Conservation (phyloP, 352 stramenopile genomes). For the Halophytophthora polymorphica region DNA sequence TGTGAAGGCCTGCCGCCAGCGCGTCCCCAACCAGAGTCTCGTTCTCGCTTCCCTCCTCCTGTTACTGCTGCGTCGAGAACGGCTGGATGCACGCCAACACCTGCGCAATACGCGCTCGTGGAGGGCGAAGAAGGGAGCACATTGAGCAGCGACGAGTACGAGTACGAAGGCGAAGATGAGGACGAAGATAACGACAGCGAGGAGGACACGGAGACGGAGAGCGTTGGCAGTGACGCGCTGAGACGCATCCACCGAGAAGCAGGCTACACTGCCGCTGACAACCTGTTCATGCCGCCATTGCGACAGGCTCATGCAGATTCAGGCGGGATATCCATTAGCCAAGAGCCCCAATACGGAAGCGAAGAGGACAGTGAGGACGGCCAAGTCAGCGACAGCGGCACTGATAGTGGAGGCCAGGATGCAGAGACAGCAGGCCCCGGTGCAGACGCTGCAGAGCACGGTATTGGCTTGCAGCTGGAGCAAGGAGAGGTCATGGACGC, state of each 20-base stretch:
- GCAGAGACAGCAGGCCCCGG: background rate
- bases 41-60: constrained; percentile 1
- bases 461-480: constrained; percentile 10
- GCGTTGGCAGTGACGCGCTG: background rate
- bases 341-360: background rate
- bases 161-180: constrained; percentile 10
- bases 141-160: constrained; percentile 19
- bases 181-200: constrained; percentile 6
- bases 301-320: background rate
- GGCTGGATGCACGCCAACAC: background rate
- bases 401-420: constrained; percentile 6
- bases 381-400: constrained; percentile 2
- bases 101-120: constrained; percentile 9
- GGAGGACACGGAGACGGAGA: constrained; percentile 16
- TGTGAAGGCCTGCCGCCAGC: constrained; percentile 1
- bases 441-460: constrained; percentile 3
- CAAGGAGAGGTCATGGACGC: constrained; percentile 29
- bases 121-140: constrained; percentile 21
- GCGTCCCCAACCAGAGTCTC: background rate
- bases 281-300: constrained; percentile 6
- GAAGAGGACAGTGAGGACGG: constrained; percentile 3
- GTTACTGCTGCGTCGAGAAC: constrained; percentile 3
- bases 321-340: background rate
- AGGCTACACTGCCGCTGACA: constrained; percentile 8
- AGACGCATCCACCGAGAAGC: constrained; percentile 3